Base-by-base conservation (phyloP, 164 flowering plant species). In the Taxillus chinensis region DNA sequence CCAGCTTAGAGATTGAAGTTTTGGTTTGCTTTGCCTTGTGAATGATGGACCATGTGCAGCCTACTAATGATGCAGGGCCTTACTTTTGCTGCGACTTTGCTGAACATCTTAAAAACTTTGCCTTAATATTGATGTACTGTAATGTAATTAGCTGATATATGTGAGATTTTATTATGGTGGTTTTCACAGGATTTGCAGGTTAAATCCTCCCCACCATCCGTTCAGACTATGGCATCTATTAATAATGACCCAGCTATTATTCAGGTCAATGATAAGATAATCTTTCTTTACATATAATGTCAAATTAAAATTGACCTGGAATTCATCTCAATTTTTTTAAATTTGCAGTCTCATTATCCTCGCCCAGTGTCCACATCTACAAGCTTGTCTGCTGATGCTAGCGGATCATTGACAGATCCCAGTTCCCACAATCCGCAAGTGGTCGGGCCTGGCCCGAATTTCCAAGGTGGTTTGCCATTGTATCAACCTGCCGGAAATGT, bases 241-340 rank as follows among this genome's bases (percentile, higher is more conserved):
- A 81, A 84, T 69, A 84, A 72, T 72, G 97, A 90, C 70, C 95
- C 97, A 38, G 97, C 95, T 58, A 87, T 90, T 62, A 90, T 90
- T 68, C 97, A 90, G 92, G 97, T 85, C 62, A 63, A 45, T 63
- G 41, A 46, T 41, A 7, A 8, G 40, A 39, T 4, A 45, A 11
- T 46, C 3, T 16, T 11, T 56, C 39, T 16, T 9, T 48, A 12
- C 15, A 13, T 53, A 3, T 60, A 7, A 60, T 37, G 15, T 55
- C 3, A 60, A 49, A 37, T 37, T 39, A 13, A 12, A 55, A 46
- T 13, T 13, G 38, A 14, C 42, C 48, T 48, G 55, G 63, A 55
- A 67, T 38, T 45, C 53, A 4, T 3, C 37, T 9, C 49, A 15
- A 54, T 39, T 52, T 64, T n/a, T 62, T 64, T 3, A 5, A 48